Evolutionary conservation across 164 flowering plant species (phyloP).

Genomic region (Aristolochia fimbriata): DNA sequence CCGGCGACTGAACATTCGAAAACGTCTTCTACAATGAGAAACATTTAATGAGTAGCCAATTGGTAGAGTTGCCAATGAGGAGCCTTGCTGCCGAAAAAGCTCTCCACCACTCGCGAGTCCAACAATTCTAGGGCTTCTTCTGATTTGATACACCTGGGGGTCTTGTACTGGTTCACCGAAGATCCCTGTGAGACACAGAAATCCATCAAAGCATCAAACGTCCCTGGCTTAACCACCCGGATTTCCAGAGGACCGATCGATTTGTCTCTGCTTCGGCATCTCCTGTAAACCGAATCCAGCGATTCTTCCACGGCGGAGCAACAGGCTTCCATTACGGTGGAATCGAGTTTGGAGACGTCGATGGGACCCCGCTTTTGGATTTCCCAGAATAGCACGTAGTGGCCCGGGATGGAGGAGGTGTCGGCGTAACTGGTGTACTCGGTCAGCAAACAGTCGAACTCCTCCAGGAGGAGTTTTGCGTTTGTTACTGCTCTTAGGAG

Average conservation of each 20-base stretch:
- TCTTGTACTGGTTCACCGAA: conserved; percentile 69
- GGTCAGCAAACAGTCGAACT: conserved; percentile 30
- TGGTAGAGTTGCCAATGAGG: conserved; percentile 17
- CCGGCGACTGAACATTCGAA: too few species aligned
- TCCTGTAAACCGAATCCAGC: conserved; percentile 58
- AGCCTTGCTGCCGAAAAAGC: conserved; percentile 17
- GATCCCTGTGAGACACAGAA: conserved; percentile 49
- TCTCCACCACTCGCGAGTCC: conserved; percentile 33
- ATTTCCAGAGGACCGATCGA: conserved; percentile 70
- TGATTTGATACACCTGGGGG: conserved; percentile 60
- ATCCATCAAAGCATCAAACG: conserved; percentile 66
- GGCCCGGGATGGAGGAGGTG: conserved; percentile 54
- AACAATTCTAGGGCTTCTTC: conserved; percentile 37
- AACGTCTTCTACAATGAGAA: too few species aligned
- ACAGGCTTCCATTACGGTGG: conserved; percentile 38
- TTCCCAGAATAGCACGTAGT: conserved; percentile 64
- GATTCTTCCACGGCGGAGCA: conserved; percentile 47
- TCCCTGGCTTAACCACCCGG: conserved; percentile 42
- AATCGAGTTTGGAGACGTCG: conserved; percentile 16
- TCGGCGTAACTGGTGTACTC: conserved; percentile 66
- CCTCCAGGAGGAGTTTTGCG: conserved; percentile 30
- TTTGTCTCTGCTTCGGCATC: conserved; percentile 44
- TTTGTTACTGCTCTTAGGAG: conserved; percentile 43
- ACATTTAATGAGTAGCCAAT: too few species aligned
- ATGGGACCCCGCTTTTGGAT: conserved; percentile 12